Evolutionary conservation across 495 filamentous ascomycete genomes (phyloP).

Genomic region (Lasiosphaeria hispida): DNA sequence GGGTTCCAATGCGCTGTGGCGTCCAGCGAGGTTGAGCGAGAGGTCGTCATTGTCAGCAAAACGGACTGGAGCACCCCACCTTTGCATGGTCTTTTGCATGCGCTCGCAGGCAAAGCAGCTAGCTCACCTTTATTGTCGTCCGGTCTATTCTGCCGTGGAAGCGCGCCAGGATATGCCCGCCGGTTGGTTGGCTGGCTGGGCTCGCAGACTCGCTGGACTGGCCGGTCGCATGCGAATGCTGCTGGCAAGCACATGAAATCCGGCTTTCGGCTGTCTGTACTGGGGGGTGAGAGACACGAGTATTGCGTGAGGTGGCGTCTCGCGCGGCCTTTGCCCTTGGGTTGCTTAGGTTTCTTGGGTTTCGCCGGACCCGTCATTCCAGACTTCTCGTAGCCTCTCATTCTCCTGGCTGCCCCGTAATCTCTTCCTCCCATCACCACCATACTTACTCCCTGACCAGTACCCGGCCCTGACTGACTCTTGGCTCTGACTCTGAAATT

Average conservation of each 20-base stretch:
- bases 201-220: neutral
- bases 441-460: neutral
- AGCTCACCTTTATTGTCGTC: too few relatives aligned
- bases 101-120: too few relatives aligned
- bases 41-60: too few relatives aligned
- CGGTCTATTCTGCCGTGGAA: too few relatives aligned
- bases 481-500: too few relatives aligned
- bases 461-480: neutral
- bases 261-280: conserved; percentile 3
- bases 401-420: neutral
- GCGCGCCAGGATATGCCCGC: too few relatives aligned
- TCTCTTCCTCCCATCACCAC: neutral
- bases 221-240: neutral
- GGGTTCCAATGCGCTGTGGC: too few relatives aligned
- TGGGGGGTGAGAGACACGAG: conserved; percentile 7
- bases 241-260: conserved; percentile 21
- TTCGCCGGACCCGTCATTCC: conserved; percentile 15
- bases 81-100: too few relatives aligned
- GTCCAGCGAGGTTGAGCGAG: too few relatives aligned
- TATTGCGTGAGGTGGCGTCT: too few relatives aligned
- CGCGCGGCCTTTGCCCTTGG: neutral
- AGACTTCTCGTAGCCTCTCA: neutral
- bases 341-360: neutral
- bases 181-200: too few relatives aligned
- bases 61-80: too few relatives aligned